Evolutionary conservation across 257 asterid species (phyloP).

Genomic region (Scutellaria barbata): DNA sequence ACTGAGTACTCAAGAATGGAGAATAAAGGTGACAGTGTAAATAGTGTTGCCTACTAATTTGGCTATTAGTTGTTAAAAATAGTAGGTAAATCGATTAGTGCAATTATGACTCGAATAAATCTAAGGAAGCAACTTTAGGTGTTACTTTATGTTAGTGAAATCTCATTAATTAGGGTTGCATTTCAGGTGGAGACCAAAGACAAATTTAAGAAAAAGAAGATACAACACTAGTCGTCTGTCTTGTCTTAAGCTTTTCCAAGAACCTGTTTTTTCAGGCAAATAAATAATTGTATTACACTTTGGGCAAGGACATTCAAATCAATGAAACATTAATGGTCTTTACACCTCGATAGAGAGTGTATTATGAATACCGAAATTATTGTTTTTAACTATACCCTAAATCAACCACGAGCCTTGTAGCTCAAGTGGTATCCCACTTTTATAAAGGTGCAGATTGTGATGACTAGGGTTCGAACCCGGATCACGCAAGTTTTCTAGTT

Average conservation of each 20-base stretch:
- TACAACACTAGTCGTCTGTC: no score
- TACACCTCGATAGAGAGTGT: neutral
- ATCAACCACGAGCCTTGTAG: no score
- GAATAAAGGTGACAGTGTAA: neutral
- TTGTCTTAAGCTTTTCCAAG: neutral
- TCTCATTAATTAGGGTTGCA: neutral
- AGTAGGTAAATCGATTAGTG: neutral
- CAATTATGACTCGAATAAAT: neutral
- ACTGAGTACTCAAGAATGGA: no score
- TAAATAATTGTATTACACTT: conserved; percentile 11
- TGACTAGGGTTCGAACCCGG: no score
- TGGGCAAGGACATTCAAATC: neutral
- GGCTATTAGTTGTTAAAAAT: conserved; percentile 20
- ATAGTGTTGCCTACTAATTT: conserved; percentile 25
- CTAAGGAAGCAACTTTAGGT: neutral
- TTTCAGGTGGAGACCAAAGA: neutral
- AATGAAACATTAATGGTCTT: conserved; percentile 2
- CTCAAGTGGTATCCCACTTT: no score
- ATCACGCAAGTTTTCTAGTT: no score
- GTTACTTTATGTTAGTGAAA: neutral
- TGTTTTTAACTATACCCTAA: neutral
- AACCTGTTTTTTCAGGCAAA: conserved; percentile 28
- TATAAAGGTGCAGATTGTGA: no score
- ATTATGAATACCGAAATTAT: neutral
- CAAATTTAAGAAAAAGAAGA: neutral